These are phyloP conservation scores for Pestalotiopsis sp. DNA, from an alignment of 2,329 filamentous ascomycete species.

Conservation along the genomic window DNA sequence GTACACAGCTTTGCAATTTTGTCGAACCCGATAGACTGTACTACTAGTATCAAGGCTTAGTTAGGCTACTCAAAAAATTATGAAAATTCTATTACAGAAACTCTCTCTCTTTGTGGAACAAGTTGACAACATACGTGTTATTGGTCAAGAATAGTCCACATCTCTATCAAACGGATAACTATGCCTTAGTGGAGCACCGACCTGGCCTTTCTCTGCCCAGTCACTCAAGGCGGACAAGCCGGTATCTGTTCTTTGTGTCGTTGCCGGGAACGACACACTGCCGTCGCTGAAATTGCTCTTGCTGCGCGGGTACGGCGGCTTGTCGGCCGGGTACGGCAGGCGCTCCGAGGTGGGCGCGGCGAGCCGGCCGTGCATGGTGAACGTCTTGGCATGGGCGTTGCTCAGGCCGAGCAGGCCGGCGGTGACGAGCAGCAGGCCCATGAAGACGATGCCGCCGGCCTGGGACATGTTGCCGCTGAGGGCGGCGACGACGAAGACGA, in stretches of 20 bases:
- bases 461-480: conserved; percentile 58
- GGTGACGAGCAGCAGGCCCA: conserved; percentile 53
- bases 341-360: conserved; percentile 35
- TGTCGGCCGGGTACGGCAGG: conserved; percentile 18
- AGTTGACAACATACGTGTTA: neutral
- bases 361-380: conserved; percentile 55
- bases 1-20: neutral
- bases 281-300: conserved; percentile 21
- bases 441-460: conserved; percentile 52
- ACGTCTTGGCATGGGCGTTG: conserved; percentile 49
- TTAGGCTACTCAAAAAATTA: neutral
- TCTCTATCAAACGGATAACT: conserved; percentile 22
- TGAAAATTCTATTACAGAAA: neutral
- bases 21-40: neutral
- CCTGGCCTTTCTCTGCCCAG: conserved; percentile 28
- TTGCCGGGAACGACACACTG: conserved; percentile 15
- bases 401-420: conserved; percentile 56
- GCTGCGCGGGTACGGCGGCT: conserved; percentile 14
- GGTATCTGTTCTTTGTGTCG: conserved; percentile 14
- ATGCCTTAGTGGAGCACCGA: conserved; percentile 21
- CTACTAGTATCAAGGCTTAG: neutral
- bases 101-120: too few relatives aligned
- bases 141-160: conserved; percentile 16
- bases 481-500: conserved; percentile 60
- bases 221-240: conserved; percentile 27